Base-by-base conservation (phyloP, 345 rosid genomes). In the Aethionema arabicum region DNA sequence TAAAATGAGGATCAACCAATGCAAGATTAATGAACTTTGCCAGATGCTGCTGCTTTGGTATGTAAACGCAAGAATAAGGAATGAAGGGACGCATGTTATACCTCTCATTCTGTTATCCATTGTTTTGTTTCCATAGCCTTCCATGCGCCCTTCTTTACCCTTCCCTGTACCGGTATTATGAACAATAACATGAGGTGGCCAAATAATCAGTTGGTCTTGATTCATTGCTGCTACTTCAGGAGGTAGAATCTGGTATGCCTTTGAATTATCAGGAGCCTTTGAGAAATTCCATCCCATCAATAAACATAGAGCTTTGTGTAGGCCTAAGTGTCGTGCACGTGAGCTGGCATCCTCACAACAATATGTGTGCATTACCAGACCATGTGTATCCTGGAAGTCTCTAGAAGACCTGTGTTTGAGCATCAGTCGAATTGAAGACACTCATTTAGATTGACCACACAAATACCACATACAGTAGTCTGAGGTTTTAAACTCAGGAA, bases 51-150 rank as follows among this genome's bases (percentile, higher is more conserved):
- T 31, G 37, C 11, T 45, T 35, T 35, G 52, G 11, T 36, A 48
- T 11, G 61, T 32, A 70, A 38, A 69, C 63, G 67, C 65, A 60
- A 69, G 41, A 63, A 72, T 36, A 74, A 63, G 69, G 62, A 70
- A 73, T 46, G 49, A 72, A 48, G 72, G 62, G 65, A 58, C 43
- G 4, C 76, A 66, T 61, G 48, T 12, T 72, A 78, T 95, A 95
- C 99, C 99, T 95, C 89, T 84, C 48, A 90, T 70, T 78, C 69
- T 79, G 85, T 49, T 81, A 83, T 90, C 99, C 98, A 95, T 88
- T 43, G 78, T 82, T 85, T 85, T 90, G 89, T 82, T 90, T 80
- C 96, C 97, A 87, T 79, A 78, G 79, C 99, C 99, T 76, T 95
- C 99, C 82, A 86, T 71, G 67, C 93, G 95, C 40, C 95, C 91